Percentiles rank a stretch among this genome's conserved stretches.
These are phyloP conservation scores for Kwoniella dendrophila DNA, from an alignment of 768 basidiomycete genomes.

Conservation along the genomic window DNA sequence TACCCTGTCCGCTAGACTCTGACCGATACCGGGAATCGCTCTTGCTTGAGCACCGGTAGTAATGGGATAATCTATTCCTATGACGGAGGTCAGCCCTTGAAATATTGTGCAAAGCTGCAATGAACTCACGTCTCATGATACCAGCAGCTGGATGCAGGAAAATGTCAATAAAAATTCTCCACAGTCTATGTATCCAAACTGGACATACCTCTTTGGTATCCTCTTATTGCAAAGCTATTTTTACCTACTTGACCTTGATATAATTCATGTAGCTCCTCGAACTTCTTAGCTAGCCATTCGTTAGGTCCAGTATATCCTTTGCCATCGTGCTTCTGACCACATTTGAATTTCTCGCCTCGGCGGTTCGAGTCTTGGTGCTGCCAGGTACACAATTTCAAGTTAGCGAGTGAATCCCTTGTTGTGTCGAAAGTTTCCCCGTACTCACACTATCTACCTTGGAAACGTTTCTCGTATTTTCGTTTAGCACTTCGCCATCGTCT, in stretches of 20 bases:
- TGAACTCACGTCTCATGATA: slow-evolving; percentile 39
- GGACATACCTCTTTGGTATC: slow-evolving; percentile 37
- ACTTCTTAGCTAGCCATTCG: slow-evolving; percentile 45
- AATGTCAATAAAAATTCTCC: slow-evolving; percentile 3
- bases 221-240: slow-evolving; percentile 36
- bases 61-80: slow-evolving; percentile 44
- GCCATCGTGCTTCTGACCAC: slow-evolving; percentile 35
- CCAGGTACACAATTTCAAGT: too few species aligned
- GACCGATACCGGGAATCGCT: slow-evolving; percentile 47
- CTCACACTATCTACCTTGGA: too few species aligned
- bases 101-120: not conserved
- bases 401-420: too few species aligned
- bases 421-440: too few species aligned
- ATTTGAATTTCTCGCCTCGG: too few species aligned
- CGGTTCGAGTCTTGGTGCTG: too few species aligned
- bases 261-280: slow-evolving; percentile 45
- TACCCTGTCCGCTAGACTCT: slow-evolving; percentile 44
- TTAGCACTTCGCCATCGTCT: slow-evolving; percentile 18
- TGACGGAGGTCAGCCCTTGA: not conserved
- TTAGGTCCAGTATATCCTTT: slow-evolving; percentile 36
- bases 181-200: not conserved
- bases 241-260: slow-evolving; percentile 41
- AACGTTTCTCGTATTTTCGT: not conserved
- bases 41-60: slow-evolving; percentile 35
- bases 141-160: slow-evolving; percentile 29